These are phyloP conservation scores for Kickxella alabastrina DNA, from an alignment of 192 early-diverging fungal species.

Conservation along the genomic window DNA sequence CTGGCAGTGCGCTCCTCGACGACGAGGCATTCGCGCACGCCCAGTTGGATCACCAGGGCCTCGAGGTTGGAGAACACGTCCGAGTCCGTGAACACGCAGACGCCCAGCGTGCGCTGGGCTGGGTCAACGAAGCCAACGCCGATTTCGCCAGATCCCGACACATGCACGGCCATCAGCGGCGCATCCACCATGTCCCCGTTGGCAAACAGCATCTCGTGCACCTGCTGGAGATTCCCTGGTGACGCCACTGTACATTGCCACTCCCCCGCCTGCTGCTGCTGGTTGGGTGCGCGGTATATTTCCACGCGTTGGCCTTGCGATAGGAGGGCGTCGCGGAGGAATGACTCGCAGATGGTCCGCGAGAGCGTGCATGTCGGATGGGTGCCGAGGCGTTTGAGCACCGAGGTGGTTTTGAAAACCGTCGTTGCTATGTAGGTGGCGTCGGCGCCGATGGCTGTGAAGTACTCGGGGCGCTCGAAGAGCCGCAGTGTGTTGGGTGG, in stretches of 20 bases:
- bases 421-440: constrained; percentile 79
- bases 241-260: constrained; percentile 72
- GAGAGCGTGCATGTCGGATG: constrained; percentile 79
- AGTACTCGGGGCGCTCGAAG: constrained; percentile 66
- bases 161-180: constrained; percentile 65
- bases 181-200: constrained; percentile 70
- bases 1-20: constrained; percentile 53
- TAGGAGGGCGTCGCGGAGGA: constrained; percentile 77
- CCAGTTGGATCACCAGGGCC: constrained; percentile 87
- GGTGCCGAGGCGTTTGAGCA: constrained; percentile 86
- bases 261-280: constrained; percentile 19
- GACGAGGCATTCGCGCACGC: constrained; percentile 88
- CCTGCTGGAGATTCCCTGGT: constrained; percentile 87
- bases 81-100: constrained; percentile 90
- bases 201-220: constrained; percentile 91
- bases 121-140: constrained; percentile 88
- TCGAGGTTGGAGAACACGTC: constrained; percentile 92
- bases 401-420: constrained; percentile 88
- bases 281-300: constrained; percentile 64
- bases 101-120: constrained; percentile 70
- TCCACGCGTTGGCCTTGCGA: constrained; percentile 66
- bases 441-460: constrained; percentile 85
- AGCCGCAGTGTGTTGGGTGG: constrained; percentile 45
- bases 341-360: constrained; percentile 66
- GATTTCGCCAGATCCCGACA: constrained; percentile 39